Evolutionary conservation across 108 stramenopile genomes (phyloP).

Genomic region (Skeletonema grethae): DNA sequence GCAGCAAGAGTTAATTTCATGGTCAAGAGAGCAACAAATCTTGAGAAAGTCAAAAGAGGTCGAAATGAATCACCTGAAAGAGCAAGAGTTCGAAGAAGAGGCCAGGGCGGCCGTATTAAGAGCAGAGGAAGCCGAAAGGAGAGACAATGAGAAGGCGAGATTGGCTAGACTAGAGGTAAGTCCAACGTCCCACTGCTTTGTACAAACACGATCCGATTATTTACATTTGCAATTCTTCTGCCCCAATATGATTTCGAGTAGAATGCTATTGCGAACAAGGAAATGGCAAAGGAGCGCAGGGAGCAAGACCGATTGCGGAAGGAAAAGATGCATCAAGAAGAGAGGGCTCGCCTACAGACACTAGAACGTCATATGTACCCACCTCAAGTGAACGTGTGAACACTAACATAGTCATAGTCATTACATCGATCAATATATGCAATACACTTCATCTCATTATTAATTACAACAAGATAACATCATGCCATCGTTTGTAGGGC

Average conservation of each 20-base stretch:
- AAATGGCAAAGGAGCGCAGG: background rate
- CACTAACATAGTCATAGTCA: background rate
- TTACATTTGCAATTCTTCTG: no score
- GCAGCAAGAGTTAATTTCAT: constrained; percentile 40
- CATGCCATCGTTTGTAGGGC: constrained; percentile 48
- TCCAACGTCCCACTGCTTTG: background rate
- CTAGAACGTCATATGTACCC: background rate
- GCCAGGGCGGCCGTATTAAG: constrained; percentile 13
- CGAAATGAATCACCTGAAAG: constrained; percentile 13
- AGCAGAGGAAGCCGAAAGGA: constrained; percentile 29
- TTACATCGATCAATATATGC: background rate
- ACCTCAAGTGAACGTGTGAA: no score
- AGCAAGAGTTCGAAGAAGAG: constrained; percentile 26
- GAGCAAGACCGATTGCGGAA: background rate
- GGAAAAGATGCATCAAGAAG: background rate
- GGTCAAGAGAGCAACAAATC: constrained; percentile 48
- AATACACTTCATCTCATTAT: background rate
- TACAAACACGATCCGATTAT: background rate
- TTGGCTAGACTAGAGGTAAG: constrained; percentile 18
- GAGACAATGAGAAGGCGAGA: constrained; percentile 15
- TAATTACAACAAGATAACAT: constrained; percentile 42
- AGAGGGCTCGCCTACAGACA: background rate
- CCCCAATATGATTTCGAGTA: background rate
- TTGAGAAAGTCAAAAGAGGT: constrained; percentile 37
- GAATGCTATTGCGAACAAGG: background rate